Evolutionary conservation across 257 asterid species (phyloP).

Genomic region (Solanum etuberosum): DNA sequence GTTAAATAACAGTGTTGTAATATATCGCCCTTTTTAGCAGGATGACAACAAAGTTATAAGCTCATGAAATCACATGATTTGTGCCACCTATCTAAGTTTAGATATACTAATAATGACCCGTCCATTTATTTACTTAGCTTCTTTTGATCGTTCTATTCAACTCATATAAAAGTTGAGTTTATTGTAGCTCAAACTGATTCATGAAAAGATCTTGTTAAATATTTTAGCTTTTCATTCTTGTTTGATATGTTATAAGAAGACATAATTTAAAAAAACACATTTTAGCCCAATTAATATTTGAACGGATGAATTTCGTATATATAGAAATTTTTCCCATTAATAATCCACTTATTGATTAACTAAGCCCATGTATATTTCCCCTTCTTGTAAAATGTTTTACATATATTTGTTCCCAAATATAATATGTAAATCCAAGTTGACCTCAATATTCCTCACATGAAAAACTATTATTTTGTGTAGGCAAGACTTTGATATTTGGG

Average conservation of each 20-base stretch:
- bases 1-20: neutral
- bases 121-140: neutral
- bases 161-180: neutral
- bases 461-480: neutral
- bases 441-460: neutral
- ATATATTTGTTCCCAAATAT: neutral
- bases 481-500: neutral
- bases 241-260: neutral
- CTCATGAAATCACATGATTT: neutral
- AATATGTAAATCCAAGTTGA: neutral
- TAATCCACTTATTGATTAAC: neutral
- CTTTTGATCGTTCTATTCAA: neutral
- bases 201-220: neutral
- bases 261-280: neutral
- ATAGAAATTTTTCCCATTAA: neutral
- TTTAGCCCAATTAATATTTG: neutral
- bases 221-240: neutral
- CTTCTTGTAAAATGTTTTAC: neutral
- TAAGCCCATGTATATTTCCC: neutral
- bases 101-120: neutral
- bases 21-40: neutral
- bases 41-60: neutral
- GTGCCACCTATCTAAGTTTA: neutral
- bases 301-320: neutral
- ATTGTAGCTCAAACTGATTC: neutral